These are phyloP conservation scores for Teratosphaeria viscida DNA, from an alignment of 2,329 filamentous ascomycete species.

Conservation along the genomic window DNA sequence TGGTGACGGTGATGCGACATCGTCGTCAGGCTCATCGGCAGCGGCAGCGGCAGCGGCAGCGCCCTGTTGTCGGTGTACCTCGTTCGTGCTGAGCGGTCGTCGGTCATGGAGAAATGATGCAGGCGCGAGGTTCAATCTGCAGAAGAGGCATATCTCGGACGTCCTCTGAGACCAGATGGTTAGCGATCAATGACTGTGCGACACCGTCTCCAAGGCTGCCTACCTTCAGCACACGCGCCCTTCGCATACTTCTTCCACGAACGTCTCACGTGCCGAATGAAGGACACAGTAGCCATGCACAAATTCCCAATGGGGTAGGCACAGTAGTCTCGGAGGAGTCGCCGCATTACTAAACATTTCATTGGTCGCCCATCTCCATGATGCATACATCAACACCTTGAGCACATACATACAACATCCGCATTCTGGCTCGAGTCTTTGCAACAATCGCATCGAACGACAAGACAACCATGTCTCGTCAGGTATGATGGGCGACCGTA, in stretches of 20 bases:
- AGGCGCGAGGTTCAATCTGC: conserved; percentile 2
- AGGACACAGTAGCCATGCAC: neutral
- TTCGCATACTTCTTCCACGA: conserved; percentile 12
- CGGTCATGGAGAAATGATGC: neutral
- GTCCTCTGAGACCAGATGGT: conserved; percentile 4
- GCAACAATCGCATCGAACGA: neutral
- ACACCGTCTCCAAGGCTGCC: neutral
- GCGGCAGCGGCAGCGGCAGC: neutral
- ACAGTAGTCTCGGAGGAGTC: neutral
- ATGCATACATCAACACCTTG: neutral
- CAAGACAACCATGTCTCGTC: conserved; percentile 14
- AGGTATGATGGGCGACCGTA: conserved; percentile 4
- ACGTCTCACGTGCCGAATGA: neutral
- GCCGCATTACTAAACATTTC: neutral
- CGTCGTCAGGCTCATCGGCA: neutral
- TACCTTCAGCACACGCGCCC: conserved; percentile 20
- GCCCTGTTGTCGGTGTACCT: neutral
- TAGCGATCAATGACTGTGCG: neutral
- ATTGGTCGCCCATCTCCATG: neutral
- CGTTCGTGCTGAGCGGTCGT: neutral
- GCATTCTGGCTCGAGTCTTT: neutral
- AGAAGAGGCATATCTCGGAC: conserved; percentile 23
- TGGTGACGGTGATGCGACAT: neutral
- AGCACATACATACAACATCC: neutral
- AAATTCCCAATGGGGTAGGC: neutral